Evolutionary conservation across 805 yeast genomes (phyloP), one percentile per base, ranked within the genome.

Genomic region (Pichia sporocuriosa): DNA sequence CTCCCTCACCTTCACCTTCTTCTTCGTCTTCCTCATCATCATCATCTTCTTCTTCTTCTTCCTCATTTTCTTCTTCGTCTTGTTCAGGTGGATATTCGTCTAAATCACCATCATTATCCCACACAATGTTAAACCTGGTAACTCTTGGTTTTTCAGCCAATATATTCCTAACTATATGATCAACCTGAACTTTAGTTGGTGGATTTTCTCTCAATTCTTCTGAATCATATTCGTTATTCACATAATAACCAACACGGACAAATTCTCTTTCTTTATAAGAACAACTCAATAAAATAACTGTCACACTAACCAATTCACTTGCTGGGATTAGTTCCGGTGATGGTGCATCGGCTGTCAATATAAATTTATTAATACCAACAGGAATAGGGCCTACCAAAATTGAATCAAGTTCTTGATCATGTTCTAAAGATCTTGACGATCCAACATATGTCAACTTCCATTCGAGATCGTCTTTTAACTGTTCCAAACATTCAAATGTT

Each of bases 381-480:
- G 98, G 99, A 2, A 93, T 95, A 0, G 99, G 99, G 0, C 99
- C 99, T 4, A 93, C 99, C n/a, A 93, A 67, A 29, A 93, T 79
- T 1, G 97, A 88, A 58, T 93, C 99, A 42, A 93, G 69, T 59
- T 89, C 97, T 63, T 93, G 99, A 61, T 93, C 99, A 54, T 93
- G 97, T 49, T 93, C 97, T 39, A 87, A 62, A 29, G 97, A 87
- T 36, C 95, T 75, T 1, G 97, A 89, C 4, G 96, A 85, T 2
- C 99, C 98, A 31, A 93, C 98, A 53, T 93, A 93, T 1, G 96
- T 90, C 44, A 93, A 69, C 61, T 93, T 93, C 98, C 98, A 93
- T 62, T 93, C 98, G 44, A 93, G 70, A 61, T 93, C 98, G 55
- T 84, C 88, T 54, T 78, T 85, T 51, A 93, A 68, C 1, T 96